Evolutionary conservation across 768 basidiomycete genomes (phyloP).

Genomic region (Dioszegia crocea): DNA sequence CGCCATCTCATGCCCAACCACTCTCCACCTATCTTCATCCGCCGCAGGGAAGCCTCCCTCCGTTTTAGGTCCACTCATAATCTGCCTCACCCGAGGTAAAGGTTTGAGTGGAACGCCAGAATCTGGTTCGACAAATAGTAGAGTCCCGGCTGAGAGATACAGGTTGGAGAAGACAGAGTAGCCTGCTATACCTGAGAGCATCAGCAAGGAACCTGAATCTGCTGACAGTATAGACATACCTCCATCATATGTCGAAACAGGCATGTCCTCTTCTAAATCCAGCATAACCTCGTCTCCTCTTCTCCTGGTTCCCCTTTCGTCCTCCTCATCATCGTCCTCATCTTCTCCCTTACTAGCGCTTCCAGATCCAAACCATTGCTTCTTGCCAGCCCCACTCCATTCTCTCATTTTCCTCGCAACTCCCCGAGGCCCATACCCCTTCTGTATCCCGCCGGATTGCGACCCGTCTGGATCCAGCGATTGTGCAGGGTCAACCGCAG

Average conservation of each 20-base stretch:
- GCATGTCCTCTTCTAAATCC: constrained; percentile 25
- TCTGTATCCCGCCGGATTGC: not conserved
- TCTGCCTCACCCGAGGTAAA: constrained; percentile 6
- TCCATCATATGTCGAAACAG: constrained; percentile 23
- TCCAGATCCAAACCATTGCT: not conserved
- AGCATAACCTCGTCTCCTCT: constrained; percentile 21
- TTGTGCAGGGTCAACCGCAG: not conserved
- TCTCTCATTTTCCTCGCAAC: not conserved
- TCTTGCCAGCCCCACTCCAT: not conserved
- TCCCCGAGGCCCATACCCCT: not conserved
- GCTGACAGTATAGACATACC: constrained; percentile 15
- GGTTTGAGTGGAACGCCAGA: not conserved
- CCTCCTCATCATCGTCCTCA: not conserved
- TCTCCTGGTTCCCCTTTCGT: not conserved
- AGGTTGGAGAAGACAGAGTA: constrained; percentile 33
- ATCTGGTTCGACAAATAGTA: constrained; percentile 19
- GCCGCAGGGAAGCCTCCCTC: constrained; percentile 15
- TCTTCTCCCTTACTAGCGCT: not conserved
- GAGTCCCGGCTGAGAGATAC: constrained; percentile 17
- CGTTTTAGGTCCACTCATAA: constrained; percentile 13
- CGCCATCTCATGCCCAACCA: constrained; percentile 18
- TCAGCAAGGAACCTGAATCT: too few species aligned
- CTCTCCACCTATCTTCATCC: constrained; percentile 34
- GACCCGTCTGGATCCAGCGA: not conserved
- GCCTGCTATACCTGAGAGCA: constrained; percentile 20